Evolutionary conservation across 345 rosid species (phyloP).

Genomic region (Cardamine chenopodiifolia): DNA sequence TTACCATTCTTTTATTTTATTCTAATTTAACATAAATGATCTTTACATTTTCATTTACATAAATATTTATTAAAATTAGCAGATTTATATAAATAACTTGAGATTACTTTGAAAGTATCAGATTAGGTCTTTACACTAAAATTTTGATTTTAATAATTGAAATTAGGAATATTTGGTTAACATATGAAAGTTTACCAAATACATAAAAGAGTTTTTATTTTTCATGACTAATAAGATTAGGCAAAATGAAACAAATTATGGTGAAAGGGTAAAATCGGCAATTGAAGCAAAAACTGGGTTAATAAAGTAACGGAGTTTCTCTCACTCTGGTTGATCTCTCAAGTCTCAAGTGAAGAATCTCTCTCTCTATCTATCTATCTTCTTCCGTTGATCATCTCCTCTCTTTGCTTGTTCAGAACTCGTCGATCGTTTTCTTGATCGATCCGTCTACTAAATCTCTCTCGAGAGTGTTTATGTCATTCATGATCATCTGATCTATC

Average conservation of each 20-base stretch:
- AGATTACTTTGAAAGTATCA: neutral
- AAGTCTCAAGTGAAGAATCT: slow-evolving; percentile 28
- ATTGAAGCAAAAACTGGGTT: slow-evolving; percentile 14
- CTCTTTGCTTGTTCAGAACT: neutral
- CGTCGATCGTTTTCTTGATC: slow-evolving; percentile 7
- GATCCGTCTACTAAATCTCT: slow-evolving; percentile 7
- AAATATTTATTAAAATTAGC: neutral
- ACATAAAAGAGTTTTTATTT: neutral
- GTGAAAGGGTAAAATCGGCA: slow-evolving; percentile 37
- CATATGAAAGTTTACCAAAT: neutral
- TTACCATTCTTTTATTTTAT: neutral
- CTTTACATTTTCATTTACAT: neutral
- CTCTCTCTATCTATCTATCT: slow-evolving; percentile 16
- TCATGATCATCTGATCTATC: slow-evolving; percentile 32
- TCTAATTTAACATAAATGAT: neutral
- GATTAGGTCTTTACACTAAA: neutral
- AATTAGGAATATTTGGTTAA: neutral
- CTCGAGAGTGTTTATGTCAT: neutral
- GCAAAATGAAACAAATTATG: neutral
- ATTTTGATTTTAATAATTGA: neutral
- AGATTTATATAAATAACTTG: neutral
- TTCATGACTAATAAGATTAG: neutral
- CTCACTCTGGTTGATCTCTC: slow-evolving; percentile 34
- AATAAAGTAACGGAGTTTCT: slow-evolving; percentile 34
- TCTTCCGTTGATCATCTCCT: neutral